A percentile compares a stretch with the other conserved stretches of the same genome.
Conservation (phyloP, 1,284 basidiomycete species). For the Trichosporon sp. region DNA sequence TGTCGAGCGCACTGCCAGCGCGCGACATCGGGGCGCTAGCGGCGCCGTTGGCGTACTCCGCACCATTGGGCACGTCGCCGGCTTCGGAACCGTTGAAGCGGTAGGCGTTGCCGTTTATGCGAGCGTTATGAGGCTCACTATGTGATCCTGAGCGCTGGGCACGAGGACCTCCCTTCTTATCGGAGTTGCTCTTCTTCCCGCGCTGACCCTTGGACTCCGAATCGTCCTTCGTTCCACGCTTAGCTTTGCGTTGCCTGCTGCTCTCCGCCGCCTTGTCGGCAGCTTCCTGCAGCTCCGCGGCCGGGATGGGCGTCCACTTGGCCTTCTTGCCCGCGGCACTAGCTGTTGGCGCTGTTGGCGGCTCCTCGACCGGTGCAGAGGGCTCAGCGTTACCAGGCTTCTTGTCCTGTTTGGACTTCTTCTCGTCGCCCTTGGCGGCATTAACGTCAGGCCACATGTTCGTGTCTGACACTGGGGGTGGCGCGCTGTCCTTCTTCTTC, state of each 20-base stretch:
- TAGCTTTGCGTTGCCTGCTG: constrained; percentile 23
- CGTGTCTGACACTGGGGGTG: constrained; percentile 27
- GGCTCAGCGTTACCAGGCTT: constrained; percentile 18
- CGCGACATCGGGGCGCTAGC: constrained; percentile 26
- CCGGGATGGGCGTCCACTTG: constrained; percentile 48
- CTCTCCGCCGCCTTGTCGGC: constrained; percentile 42
- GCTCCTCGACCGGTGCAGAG: constrained; percentile 17
- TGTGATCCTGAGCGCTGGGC: constrained; percentile 15
- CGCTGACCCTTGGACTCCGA: constrained; percentile 12
- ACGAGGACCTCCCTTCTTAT: constrained; percentile 7
- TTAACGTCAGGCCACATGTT: constrained; percentile 41
- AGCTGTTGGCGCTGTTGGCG: background rate
- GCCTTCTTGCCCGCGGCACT: constrained; percentile 33
- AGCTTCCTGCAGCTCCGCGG: constrained; percentile 46
- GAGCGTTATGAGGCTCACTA: background rate
- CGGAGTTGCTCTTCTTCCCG: constrained; percentile 9
- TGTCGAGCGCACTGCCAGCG: constrained; percentile 23
- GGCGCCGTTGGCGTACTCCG: constrained; percentile 7
- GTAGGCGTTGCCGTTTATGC: constrained; percentile 7
- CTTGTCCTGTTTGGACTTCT: constrained; percentile 28
- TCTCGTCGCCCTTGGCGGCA: constrained; percentile 26
- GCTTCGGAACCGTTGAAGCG: constrained; percentile 18
- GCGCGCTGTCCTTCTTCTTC: constrained; percentile 10
- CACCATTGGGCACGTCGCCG: constrained; percentile 3
- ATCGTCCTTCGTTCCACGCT: constrained; percentile 13